Evolutionary conservation across 2,329 filamentous ascomycete genomes (phyloP).

Genomic region (Lecanicillium sp.): DNA sequence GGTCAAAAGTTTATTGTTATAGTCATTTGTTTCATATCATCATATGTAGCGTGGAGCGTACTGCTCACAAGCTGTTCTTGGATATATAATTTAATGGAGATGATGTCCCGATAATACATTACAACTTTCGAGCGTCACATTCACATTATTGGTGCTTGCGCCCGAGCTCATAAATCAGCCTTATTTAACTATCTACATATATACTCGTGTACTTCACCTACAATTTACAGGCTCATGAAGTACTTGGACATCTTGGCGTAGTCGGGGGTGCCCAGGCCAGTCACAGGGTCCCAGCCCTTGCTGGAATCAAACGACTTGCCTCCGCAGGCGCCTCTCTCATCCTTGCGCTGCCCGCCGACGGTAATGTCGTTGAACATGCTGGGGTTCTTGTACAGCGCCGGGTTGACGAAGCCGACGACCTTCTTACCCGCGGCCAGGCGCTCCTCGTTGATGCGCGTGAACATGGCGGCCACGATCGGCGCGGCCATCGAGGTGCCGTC

Average conservation of each 20-base stretch:
- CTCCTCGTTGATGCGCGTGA: constrained; percentile 18
- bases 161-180: no score
- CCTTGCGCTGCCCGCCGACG: no score
- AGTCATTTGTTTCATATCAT: no score
- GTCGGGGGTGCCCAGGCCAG: background rate
- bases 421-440: constrained; percentile 26
- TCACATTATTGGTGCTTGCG: no score
- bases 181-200: background rate
- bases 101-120: no score
- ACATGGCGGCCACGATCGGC: constrained; percentile 17
- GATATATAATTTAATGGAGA: no score
- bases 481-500: constrained; percentile 25
- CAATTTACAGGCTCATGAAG: background rate
- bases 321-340: background rate
- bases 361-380: no score
- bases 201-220: background rate
- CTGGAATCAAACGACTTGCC: background rate
- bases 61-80: no score
- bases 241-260: background rate
- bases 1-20: no score
- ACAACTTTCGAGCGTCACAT: no score
- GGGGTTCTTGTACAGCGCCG: constrained; percentile 8
- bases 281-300: background rate
- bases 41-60: no score
- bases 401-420: constrained; percentile 29